Evolutionary conservation across 129 eudicot species (phyloP).

Genomic region (Flaveria robusta): DNA sequence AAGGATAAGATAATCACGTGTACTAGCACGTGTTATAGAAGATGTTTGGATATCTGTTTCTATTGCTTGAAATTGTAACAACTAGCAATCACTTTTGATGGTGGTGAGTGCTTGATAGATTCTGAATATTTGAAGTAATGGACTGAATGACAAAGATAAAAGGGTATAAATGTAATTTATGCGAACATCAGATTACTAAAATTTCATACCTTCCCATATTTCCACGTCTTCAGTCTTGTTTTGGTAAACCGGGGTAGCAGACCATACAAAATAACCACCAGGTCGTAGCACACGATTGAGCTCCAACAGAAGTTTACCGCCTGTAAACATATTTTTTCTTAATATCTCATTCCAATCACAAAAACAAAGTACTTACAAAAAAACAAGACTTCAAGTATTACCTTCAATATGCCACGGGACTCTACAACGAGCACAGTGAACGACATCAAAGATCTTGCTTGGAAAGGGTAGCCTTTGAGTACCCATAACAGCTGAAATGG

Average conservation of each 20-base stretch:
- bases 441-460: slow-evolving; percentile 56
- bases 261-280: slow-evolving; percentile 81
- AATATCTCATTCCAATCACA: slow-evolving; percentile 9
- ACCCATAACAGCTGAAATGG: slow-evolving; percentile 78
- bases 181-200: not conserved
- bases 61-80: not conserved
- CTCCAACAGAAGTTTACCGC: slow-evolving; percentile 67
- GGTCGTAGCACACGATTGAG: slow-evolving; percentile 68
- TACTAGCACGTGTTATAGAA: not conserved
- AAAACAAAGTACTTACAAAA: not conserved
- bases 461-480: slow-evolving; percentile 62
- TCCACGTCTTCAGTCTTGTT: slow-evolving; percentile 50
- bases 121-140: not conserved
- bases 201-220: slow-evolving; percentile 59
- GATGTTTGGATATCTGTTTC: not conserved
- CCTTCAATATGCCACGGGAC: slow-evolving; percentile 85
- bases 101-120: not conserved
- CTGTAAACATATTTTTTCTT: slow-evolving; percentile 33
- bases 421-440: slow-evolving; percentile 76
- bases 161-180: not conserved
- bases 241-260: slow-evolving; percentile 75
- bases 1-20: not conserved
- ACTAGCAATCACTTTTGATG: not conserved
- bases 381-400: slow-evolving; percentile 8
- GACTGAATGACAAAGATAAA: not conserved